These are phyloP conservation scores for Tothia fuscella DNA, from an alignment of 2,329 filamentous ascomycete genomes.

Conservation along the genomic window DNA sequence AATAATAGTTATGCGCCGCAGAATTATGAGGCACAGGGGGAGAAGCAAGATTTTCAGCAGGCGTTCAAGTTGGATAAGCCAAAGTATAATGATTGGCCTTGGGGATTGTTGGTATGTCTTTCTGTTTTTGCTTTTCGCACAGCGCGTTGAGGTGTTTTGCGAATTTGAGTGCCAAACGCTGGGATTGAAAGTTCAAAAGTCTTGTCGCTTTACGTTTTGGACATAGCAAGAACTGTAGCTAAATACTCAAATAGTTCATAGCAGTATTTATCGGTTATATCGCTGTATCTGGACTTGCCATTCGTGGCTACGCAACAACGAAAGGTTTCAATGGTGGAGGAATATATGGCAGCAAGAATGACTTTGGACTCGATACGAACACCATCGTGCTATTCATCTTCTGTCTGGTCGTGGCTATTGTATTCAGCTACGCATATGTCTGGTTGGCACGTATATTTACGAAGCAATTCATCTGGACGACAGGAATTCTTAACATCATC, in stretches of 20 bases:
- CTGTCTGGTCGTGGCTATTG: slow-evolving; percentile 58
- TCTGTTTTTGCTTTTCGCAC: too few species aligned
- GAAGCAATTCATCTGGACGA: slow-evolving; percentile 87
- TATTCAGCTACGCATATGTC: slow-evolving; percentile 68
- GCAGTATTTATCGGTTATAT: slow-evolving; percentile 60
- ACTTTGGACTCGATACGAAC: slow-evolving; percentile 64
- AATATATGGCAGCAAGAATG: slow-evolving; percentile 58
- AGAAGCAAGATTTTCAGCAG: slow-evolving; percentile 56
- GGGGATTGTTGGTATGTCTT: slow-evolving; percentile 54
- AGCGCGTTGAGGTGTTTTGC: not conserved
- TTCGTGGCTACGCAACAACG: slow-evolving; percentile 56
- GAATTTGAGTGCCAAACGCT: not conserved
- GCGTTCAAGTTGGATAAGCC: slow-evolving; percentile 70
- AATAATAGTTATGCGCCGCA: slow-evolving; percentile 16
- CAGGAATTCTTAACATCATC: slow-evolving; percentile 75
- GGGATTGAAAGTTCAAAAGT: not conserved
- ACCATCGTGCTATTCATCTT: slow-evolving; percentile 79
- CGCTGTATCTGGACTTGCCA: slow-evolving; percentile 61
- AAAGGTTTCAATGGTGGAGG: slow-evolving; percentile 54
- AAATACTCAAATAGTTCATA: slow-evolving; percentile 60
- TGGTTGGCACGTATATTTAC: slow-evolving; percentile 64
- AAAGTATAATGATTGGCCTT: slow-evolving; percentile 90
- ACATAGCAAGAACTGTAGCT: too few species aligned
- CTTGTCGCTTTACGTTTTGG: slow-evolving; percentile 1
- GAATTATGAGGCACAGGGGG: slow-evolving; percentile 19